Percentiles rank a stretch among this genome's conserved stretches.
These are phyloP conservation scores for Dipodascopsis uninucleata DNA, from an alignment of 805 yeast species.

Conservation along the genomic window DNA sequence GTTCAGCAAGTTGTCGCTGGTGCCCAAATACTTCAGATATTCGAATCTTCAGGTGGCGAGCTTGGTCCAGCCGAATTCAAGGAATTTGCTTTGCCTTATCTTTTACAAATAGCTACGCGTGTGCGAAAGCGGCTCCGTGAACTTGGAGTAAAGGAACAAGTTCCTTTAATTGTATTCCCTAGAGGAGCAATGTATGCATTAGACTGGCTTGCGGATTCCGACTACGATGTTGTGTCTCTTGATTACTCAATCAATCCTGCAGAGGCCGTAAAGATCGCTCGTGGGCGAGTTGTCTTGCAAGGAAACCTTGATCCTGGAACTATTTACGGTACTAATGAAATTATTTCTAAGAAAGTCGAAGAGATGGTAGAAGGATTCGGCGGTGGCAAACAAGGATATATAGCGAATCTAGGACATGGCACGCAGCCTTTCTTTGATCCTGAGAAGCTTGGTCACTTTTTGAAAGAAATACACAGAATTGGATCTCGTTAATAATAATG, in stretches of 20 bases:
- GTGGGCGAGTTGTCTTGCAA: slow-evolving; percentile 79
- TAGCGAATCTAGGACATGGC: slow-evolving; percentile 95
- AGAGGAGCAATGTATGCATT: slow-evolving; percentile 98
- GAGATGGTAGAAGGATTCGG: slow-evolving; percentile 87
- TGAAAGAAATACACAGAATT: slow-evolving; percentile 41
- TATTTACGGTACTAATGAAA: slow-evolving; percentile 84
- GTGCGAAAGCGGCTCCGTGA: slow-evolving; percentile 68
- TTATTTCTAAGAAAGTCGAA: slow-evolving; percentile 75
- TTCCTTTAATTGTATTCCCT: slow-evolving; percentile 88
- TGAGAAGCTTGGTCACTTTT: slow-evolving; percentile 76
- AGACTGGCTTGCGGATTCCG: slow-evolving; percentile 73
- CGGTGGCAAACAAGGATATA: slow-evolving; percentile 89
- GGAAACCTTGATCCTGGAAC: slow-evolving; percentile 96
- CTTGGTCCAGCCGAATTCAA: slow-evolving; percentile 84
- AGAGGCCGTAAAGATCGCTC: slow-evolving; percentile 71
- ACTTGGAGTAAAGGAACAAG: slow-evolving; percentile 61
- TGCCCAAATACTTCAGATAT: slow-evolving; percentile 95
- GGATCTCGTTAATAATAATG: slow-evolving; percentile 4
- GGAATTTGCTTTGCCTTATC: slow-evolving; percentile 84
- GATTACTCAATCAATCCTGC: slow-evolving; percentile 89
- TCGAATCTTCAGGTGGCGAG: slow-evolving; percentile 98
- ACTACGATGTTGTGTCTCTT: slow-evolving; percentile 82
- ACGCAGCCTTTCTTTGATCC: slow-evolving; percentile 98
- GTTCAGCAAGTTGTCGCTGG: slow-evolving; percentile 96
- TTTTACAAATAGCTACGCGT: slow-evolving; percentile 66